phyloP scores from a whole-genome alignment of 164 flowering plant species.

The Sedum album region DNA sequence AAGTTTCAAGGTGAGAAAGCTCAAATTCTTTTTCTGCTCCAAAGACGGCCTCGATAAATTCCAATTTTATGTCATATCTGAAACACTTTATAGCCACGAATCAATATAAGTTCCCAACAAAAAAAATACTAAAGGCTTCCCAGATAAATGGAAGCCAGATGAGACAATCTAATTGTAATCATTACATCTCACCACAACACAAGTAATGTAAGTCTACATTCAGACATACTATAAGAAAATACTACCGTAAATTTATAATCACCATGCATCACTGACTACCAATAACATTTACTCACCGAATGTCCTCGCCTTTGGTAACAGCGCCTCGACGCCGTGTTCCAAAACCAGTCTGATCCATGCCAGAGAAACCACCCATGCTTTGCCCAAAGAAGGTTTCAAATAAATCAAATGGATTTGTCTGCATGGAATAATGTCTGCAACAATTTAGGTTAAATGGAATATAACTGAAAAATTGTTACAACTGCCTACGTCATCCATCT shows the following conservation, averaged over 20 bases:
- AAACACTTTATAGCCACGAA: constrained; percentile 27
- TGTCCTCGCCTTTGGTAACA: constrained; percentile 82
- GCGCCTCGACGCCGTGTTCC: constrained; percentile 60
- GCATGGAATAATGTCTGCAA: constrained; percentile 13
- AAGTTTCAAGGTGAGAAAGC: constrained; percentile 86
- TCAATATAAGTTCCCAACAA: constrained; percentile 13
- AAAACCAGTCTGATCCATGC: constrained; percentile 67
- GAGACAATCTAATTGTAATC: neutral
- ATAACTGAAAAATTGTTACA: neutral
- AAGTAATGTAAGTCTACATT: neutral
- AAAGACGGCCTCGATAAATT: constrained; percentile 84
- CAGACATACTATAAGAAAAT: neutral
- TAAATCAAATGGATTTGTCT: constrained; percentile 96
- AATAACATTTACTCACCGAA: constrained; percentile 50
- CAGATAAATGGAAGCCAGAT: neutral
- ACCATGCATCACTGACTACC: neutral
- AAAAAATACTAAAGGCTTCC: neutral
- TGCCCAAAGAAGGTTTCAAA: constrained; percentile 96
- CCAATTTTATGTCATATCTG: constrained; percentile 83
- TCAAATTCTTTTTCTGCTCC: constrained; percentile 90
- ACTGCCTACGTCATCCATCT: neutral
- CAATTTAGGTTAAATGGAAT: neutral
- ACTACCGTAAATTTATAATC: neutral
- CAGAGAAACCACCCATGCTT: constrained; percentile 79
- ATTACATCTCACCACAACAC: neutral